Percentiles rank a stretch among this genome's conserved stretches.
These are phyloP conservation scores for Mucor sp. DNA, from an alignment of 371 early-diverging fungal species.

Conservation along the genomic window DNA sequence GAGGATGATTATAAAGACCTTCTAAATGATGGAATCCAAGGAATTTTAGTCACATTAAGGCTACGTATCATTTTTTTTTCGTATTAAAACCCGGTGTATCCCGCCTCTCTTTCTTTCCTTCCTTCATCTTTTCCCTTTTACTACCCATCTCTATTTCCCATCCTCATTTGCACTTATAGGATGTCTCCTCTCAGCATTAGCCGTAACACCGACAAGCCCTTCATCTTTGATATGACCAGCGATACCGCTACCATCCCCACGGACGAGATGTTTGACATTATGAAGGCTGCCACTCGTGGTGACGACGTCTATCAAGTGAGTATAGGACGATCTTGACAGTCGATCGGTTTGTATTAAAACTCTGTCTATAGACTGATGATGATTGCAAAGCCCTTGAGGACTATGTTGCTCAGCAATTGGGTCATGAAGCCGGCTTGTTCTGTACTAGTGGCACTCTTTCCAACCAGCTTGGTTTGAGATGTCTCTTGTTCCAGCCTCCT, in stretches of 20 bases:
- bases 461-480: conserved; percentile 82
- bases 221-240: conserved; percentile 56
- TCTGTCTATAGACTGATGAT: conserved; percentile 14
- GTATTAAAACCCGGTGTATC: conserved; percentile 12
- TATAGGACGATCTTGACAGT: neutral
- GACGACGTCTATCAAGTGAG: conserved; percentile 85
- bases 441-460: conserved; percentile 82
- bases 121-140: neutral
- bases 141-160: conserved; percentile 4
- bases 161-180: neutral
- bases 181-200: conserved; percentile 24
- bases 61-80: neutral
- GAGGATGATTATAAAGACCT: neutral
- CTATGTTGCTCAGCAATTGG: conserved; percentile 69
- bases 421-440: conserved; percentile 83
- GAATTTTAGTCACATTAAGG: conserved; percentile 7
- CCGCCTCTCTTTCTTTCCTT: neutral
- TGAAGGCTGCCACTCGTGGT: conserved; percentile 75
- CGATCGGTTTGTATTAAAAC: neutral
- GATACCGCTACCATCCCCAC: conserved; percentile 86
- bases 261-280: conserved; percentile 77
- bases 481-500: conserved; percentile 76
- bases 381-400: conserved; percentile 61
- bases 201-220: conserved; percentile 14
- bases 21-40: neutral